Base-by-base conservation (phyloP, 495 filamentous ascomycete genomes). In the Sordaria brevicollis region DNA sequence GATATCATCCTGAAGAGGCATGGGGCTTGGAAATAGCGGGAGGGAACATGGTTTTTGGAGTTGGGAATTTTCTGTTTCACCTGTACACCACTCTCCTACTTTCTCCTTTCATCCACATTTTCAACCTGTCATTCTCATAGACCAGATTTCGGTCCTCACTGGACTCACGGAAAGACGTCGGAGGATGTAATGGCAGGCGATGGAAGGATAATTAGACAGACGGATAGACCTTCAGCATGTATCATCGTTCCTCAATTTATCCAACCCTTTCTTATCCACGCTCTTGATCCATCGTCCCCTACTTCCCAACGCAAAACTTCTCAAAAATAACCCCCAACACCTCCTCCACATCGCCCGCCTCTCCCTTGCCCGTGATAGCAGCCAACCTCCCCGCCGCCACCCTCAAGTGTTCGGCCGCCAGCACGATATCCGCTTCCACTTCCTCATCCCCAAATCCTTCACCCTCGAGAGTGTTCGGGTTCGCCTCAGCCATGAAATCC, bases 271-370 rank as follows among this genome's bases (percentile, higher is more conserved):
- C 13, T n/a, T n/a, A 17, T 31, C 13, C 25, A 31, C 5, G 2
- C 11, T 8, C 49, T 19, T 31, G 5, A 31, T 65, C 0, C 15
- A n/a, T n/a, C 35, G 31, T 9, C 66, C 29, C 35, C 21, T 68
- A 79, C 71, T 79, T 79, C 19, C 77, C 77, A 35, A 79, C 77
- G 66, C 77, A 79, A 65, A 79, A 79, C 91, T 96, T 98, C 79
- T 99, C 94, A 81, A 99, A 98, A 2, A 99, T 93, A 41, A 98
- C 94, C 2, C 96, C 96, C 70, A 99, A 80, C 2, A 98, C 93
- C 75, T 98, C 95, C 79, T 99, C 94, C 35, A 99, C 92, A 85
- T 99, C 95, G 2, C 93, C 93, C 49, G 86, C 86, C 70, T 92
- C 91, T 2, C 94, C 95, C 69, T 88, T 88, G 2, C 95, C 95